phyloP scores from a whole-genome alignment of 192 early-diverging fungal species.

The Umbelopsis sp. region DNA sequence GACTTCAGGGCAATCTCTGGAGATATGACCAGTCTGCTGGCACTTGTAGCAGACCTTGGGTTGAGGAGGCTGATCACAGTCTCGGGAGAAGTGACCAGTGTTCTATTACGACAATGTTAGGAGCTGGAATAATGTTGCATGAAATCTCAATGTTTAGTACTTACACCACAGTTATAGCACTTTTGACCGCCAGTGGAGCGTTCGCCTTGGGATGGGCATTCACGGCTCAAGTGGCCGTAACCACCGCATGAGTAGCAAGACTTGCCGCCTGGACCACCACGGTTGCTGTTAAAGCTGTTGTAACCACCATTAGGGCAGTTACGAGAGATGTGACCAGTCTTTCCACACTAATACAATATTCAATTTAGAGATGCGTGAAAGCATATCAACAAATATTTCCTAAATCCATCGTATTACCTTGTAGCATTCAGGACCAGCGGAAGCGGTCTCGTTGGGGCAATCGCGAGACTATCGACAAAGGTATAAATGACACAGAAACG shows the following conservation, averaged over 20 bases:
- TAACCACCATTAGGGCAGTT: conserved; percentile 40
- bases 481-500: not conserved
- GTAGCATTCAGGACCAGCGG: conserved; percentile 52
- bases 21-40: conserved; percentile 47
- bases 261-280: conserved; percentile 10
- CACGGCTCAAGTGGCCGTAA: conserved; percentile 38
- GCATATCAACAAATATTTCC: too few relatives aligned
- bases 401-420: conserved; percentile 19
- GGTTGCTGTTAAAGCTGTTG: conserved; percentile 8
- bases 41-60: conserved; percentile 55
- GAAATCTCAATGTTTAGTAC: not conserved
- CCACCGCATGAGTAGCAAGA: conserved; percentile 39
- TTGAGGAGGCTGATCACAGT: conserved; percentile 24
- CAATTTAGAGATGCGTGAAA: not conserved
- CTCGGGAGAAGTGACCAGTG: conserved; percentile 37
- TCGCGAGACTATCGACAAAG: conserved; percentile 43
- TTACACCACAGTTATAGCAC: conserved; percentile 46
- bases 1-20: conserved; percentile 18
- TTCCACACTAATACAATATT: conserved; percentile 26
- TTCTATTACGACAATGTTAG: not conserved
- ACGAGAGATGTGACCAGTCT: conserved; percentile 57
- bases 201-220: conserved; percentile 23
- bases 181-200: conserved; percentile 22
- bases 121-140: not conserved
- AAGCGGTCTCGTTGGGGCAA: conserved; percentile 43